A percentile compares a stretch with the other conserved stretches of the same genome.
Conservation (phyloP, 371 early-diverging fungal genomes). For the Dinochytrium kinnereticum region DNA sequence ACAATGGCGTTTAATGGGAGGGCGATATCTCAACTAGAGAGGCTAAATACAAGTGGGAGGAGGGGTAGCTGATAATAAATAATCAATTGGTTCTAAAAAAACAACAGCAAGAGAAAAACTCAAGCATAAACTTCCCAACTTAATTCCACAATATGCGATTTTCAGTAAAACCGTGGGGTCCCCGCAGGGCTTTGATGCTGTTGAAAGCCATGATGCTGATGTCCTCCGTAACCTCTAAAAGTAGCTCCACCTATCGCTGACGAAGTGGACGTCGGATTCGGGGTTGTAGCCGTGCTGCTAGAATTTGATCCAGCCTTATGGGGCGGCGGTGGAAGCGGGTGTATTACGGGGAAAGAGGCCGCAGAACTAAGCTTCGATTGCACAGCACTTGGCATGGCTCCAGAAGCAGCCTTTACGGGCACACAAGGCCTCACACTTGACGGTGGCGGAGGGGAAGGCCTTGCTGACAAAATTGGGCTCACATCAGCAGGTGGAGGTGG, state of each 20-base stretch:
- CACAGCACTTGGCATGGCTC: neutral
- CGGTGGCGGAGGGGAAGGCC: neutral
- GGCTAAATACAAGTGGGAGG: no score
- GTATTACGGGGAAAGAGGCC: neutral
- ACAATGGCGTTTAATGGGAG: no score
- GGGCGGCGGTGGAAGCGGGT: conserved; percentile 10
- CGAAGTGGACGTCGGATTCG: no score
- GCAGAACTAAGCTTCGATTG: neutral
- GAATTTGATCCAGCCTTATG: neutral
- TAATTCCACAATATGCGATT: no score
- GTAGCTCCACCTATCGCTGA: neutral
- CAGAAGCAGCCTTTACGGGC: neutral
- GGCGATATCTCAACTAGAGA: no score
- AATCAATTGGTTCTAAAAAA: no score
- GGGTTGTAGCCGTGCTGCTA: neutral
- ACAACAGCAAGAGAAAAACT: no score
- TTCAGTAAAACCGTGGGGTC: conserved; percentile 1
- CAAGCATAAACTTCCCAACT: no score
- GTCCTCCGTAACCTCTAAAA: neutral
- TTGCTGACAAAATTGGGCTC: neutral
- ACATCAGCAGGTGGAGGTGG: neutral
- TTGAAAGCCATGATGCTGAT: neutral
- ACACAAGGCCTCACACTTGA: neutral
- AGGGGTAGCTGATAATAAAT: no score
- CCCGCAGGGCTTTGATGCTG: neutral